phyloP scores from a whole-genome alignment of 495 filamentous ascomycete genomes.

The Penicillium steckii region DNA sequence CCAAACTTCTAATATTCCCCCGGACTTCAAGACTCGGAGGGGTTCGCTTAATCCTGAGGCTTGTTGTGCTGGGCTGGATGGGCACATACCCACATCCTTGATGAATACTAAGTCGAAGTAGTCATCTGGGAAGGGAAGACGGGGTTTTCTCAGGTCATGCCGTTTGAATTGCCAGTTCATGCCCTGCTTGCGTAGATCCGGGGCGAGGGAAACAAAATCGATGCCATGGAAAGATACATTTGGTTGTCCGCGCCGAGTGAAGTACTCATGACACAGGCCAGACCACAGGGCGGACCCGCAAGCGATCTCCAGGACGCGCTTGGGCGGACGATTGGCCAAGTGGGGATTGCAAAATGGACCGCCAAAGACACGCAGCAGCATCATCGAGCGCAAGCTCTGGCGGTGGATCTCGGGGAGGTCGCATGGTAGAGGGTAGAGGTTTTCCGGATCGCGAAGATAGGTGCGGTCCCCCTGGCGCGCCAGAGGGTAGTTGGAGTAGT shows the following conservation, averaged over 20 bases:
- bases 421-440: conserved; percentile 81
- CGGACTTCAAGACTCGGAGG: conserved; percentile 71
- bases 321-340: conserved; percentile 62
- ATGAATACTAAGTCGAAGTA: conserved; percentile 91
- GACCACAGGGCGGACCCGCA: conserved; percentile 93
- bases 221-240: conserved; percentile 76
- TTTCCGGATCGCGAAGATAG: conserved; percentile 73
- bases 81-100: conserved; percentile 77
- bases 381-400: conserved; percentile 79
- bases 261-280: conserved; percentile 76
- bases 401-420: conserved; percentile 86
- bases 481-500: conserved; percentile 60
- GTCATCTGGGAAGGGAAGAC: conserved; percentile 76
- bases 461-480: conserved; percentile 72
- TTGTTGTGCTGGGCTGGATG: conserved; percentile 58
- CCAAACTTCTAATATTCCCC: conserved; percentile 84
- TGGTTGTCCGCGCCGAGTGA: conserved; percentile 58
- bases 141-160: conserved; percentile 73
- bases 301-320: conserved; percentile 78
- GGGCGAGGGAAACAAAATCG: conserved; percentile 75
- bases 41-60: conserved; percentile 70
- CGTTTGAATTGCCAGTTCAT: conserved; percentile 87
- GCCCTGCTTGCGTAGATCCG: conserved; percentile 68
- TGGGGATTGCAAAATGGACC: conserved; percentile 72
- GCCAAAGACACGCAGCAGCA: conserved; percentile 78